phyloP scores from a whole-genome alignment of 768 basidiomycete species.

The Rubroboletus satanas region DNA sequence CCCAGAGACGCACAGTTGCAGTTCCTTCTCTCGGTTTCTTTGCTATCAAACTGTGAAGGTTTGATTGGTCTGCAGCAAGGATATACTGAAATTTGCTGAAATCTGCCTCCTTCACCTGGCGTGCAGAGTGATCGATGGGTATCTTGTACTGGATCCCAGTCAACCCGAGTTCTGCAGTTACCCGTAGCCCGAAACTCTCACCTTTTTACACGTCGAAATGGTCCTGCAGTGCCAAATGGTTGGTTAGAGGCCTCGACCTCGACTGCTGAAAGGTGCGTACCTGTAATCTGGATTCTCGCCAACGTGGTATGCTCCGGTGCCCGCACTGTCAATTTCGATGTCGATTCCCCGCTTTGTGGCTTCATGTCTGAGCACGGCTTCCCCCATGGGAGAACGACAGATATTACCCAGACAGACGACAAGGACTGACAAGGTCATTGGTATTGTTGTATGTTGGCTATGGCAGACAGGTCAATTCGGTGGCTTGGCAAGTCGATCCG shows the following conservation, averaged over 20 bases:
- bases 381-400: conserved; percentile 90
- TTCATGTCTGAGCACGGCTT: conserved; percentile 74
- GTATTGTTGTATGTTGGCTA: background rate
- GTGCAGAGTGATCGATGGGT: conserved; percentile 64
- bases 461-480: background rate
- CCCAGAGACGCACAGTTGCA: conserved; percentile 74
- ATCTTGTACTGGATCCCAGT: conserved; percentile 55
- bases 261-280: conserved; percentile 35
- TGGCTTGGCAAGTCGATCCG: background rate
- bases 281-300: conserved; percentile 82
- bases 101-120: conserved; percentile 62
- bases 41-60: conserved; percentile 58
- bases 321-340: conserved; percentile 76
- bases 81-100: conserved; percentile 79
- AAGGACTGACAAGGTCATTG: conserved; percentile 51
- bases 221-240: conserved; percentile 44
- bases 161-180: background rate
- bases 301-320: conserved; percentile 80
- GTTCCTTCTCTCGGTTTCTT: conserved; percentile 51
- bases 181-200: conserved; percentile 19
- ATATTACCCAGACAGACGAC: conserved; percentile 83
- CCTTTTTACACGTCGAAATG: conserved; percentile 67
- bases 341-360: conserved; percentile 64
- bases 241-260: background rate
- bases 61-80: conserved; percentile 77